Base-by-base conservation (phyloP, 352 stramenopile species). In the Globisporangium emineosum region DNA sequence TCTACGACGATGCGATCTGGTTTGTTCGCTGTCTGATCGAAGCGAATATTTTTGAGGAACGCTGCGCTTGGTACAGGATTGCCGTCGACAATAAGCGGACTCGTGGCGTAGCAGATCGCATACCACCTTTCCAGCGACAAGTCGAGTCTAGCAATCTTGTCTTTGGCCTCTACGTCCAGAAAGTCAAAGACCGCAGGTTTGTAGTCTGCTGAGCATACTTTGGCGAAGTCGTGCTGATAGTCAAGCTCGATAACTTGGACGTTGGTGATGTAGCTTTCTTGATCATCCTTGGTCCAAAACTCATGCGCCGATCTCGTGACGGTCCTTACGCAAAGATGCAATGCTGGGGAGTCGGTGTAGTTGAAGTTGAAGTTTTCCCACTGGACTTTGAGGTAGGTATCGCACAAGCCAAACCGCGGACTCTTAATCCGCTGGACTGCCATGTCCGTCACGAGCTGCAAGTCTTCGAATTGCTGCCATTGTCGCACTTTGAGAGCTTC, bases 351-450 rank as follows among this genome's bases (percentile, higher is more conserved):
- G 23, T 17, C 12, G 6, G 47, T 54, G 47, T 33, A 13, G 47
- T 54, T 54, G 21, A 32, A 54, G 47, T 54, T 54, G 47, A 21
- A 54, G 23, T 54, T 54, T 30, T 54, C 47, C 47, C 47, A 33
- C 23, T 54, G 47, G 21, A 54, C 47, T 32, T 54, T 33, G 21
- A 54, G 47, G 47, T 54, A 23, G 10, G 47, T 33, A 32, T n/a
- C 45, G 45, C 45, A 54, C 47, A 54, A 32, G 6, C 47, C 47
- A 29, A 54, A 54, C 21, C 47, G 47, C 23, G 23, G 47, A 17
- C 23, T 54, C 47, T 25, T 54, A 23, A 54, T 54, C 47, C 23
- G 23, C 47, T 33, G 47, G 10, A 54, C 33, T 10, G 33, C 23
- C 12, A 54, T 4, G 47, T 54, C 23, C 10, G 47, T n/a, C 43